These are phyloP conservation scores for Santalum album DNA, from an alignment of 164 flowering plant genomes.

Conservation along the genomic window DNA sequence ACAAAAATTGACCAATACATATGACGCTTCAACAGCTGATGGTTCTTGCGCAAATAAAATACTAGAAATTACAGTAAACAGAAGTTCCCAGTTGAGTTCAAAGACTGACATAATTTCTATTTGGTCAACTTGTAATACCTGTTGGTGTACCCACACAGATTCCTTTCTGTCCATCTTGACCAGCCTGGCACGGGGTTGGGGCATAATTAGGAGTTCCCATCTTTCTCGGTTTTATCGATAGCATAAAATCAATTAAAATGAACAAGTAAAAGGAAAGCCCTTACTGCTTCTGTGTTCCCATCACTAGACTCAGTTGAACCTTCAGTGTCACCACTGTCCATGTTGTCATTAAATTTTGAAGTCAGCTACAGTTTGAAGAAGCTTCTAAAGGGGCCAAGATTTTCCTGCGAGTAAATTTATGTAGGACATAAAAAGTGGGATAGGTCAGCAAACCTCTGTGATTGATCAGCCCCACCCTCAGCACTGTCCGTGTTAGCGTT, in stretches of 20 bases:
- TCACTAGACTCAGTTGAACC: conserved; percentile 78
- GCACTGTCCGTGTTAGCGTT: conserved; percentile 44
- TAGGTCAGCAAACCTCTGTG: conserved; percentile 32
- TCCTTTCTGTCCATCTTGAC: conserved; percentile 47
- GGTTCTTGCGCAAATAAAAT: too few species aligned
- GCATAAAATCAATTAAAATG: neutral
- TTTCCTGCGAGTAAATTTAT: neutral
- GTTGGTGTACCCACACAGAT: conserved; percentile 40
- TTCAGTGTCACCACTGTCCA: conserved; percentile 47
- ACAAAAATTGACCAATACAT: too few species aligned
- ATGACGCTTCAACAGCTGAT: too few species aligned
- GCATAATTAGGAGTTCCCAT: neutral
- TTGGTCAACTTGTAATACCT: conserved; percentile 25
- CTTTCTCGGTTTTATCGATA: too few species aligned
- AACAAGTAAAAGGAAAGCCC: conserved; percentile 3
- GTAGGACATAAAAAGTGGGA: too few species aligned
- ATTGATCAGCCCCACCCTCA: conserved; percentile 31
- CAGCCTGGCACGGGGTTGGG: conserved; percentile 27
- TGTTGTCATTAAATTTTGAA: neutral
- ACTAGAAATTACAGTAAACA: too few species aligned
- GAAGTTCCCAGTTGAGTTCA: neutral
- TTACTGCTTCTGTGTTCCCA: conserved; percentile 52
- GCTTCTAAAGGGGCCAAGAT: neutral
- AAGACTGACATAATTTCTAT: neutral
- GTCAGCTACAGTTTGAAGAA: neutral